phyloP scores from a whole-genome alignment of 2,329 filamentous ascomycete species.

The Pezicula radicicola region DNA sequence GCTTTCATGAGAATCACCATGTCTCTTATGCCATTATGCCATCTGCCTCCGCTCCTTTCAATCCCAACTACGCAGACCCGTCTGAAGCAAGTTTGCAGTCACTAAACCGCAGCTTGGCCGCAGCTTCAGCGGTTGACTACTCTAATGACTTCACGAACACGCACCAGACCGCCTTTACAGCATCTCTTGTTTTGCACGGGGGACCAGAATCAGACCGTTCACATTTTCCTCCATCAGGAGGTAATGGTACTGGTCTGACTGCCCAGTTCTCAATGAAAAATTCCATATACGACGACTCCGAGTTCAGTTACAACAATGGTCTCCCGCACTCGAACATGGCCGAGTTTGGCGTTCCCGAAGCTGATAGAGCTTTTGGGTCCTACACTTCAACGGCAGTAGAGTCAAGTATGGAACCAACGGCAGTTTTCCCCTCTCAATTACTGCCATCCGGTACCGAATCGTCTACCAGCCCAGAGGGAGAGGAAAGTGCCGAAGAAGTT shows the following conservation, averaged over 20 bases:
- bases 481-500: constrained; percentile 13
- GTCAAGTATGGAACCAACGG: background rate
- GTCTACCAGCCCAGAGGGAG: constrained; percentile 15
- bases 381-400: too few relatives aligned
- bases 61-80: constrained; percentile 25
- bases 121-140: constrained; percentile 14
- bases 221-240: constrained; percentile 18
- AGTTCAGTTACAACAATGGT: too few relatives aligned
- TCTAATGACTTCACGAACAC: constrained; percentile 12
- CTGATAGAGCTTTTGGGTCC: too few relatives aligned
- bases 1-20: too few relatives aligned
- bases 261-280: constrained; percentile 3
- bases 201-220: constrained; percentile 13
- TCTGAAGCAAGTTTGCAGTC: constrained; percentile 23
- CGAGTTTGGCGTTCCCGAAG: too few relatives aligned
- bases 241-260: background rate
- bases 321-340: too few relatives aligned
- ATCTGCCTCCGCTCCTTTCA: constrained; percentile 20
- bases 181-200: constrained; percentile 6
- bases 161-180: constrained; percentile 13
- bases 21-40: constrained; percentile 12
- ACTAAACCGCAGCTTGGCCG: constrained; percentile 22
- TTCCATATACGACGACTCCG: too few relatives aligned
- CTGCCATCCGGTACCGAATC: constrained; percentile 4
- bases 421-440: constrained; percentile 21